Percentiles rank a stretch among this genome's conserved stretches.
Conservation (phyloP, 2,329 filamentous ascomycete species). For the Aspergillus sp. region DNA sequence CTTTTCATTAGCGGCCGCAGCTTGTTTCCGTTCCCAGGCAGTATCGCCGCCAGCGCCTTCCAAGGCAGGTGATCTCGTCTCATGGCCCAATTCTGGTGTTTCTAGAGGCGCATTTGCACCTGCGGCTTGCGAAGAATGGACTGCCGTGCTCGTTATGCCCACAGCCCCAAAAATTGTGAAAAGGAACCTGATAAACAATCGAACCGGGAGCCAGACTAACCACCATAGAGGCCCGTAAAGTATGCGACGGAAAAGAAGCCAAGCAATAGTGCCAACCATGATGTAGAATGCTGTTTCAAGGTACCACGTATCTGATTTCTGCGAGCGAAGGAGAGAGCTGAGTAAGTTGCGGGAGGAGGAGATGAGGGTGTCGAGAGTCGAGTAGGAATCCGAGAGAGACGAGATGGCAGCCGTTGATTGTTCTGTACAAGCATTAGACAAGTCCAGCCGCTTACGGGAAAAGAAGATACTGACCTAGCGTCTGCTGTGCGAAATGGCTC, state of each 20-base stretch:
- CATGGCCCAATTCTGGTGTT: conserved; percentile 11
- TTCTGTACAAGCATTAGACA: conserved; percentile 30
- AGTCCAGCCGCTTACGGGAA: not conserved
- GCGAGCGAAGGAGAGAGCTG: conserved; percentile 68
- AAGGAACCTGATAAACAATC: conserved; percentile 53
- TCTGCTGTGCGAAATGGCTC: conserved; percentile 83
- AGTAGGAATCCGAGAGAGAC: conserved; percentile 73
- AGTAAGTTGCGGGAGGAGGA: conserved; percentile 66
- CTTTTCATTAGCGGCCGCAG: conserved; percentile 10
- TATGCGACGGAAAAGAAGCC: conserved; percentile 77
- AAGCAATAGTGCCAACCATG: conserved; percentile 65
- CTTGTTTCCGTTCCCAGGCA: conserved; percentile 13
- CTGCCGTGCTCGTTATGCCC: conserved; percentile 27
- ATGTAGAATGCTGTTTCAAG: conserved; percentile 83
- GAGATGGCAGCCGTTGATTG: conserved; percentile 76
- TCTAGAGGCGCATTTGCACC: conserved; percentile 12
- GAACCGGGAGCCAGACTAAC: conserved; percentile 76
- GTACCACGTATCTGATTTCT: conserved; percentile 98
- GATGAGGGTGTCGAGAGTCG: conserved; percentile 67
- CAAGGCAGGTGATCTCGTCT: conserved; percentile 13
- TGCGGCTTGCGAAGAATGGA: conserved; percentile 17
- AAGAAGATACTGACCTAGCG: conserved; percentile 45
- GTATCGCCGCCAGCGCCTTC: conserved; percentile 9
- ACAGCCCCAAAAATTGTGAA: conserved; percentile 50
- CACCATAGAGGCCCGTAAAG: conserved; percentile 87